A percentile compares a stretch with the other conserved stretches of the same genome.
Evolutionary conservation across 1,284 basidiomycete species (phyloP).

Genomic region (Fomitopsis palustris): DNA sequence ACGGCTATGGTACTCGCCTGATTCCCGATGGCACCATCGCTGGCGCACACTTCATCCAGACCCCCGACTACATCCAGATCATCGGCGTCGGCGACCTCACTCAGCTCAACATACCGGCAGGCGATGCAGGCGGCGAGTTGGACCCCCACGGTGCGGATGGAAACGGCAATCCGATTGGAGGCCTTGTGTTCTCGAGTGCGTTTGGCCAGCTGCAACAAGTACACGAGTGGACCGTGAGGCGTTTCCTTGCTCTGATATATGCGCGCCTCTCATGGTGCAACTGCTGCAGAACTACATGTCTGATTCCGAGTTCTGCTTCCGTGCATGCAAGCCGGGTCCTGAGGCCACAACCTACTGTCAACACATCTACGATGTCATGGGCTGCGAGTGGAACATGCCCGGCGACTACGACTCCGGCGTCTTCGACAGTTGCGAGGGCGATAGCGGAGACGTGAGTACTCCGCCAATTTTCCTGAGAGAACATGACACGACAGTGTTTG

Average conservation of each 20-base stretch:
- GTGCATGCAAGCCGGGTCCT: slow-evolving; percentile 63
- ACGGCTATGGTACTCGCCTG: slow-evolving; percentile 63
- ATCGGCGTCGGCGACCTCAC: slow-evolving; percentile 69
- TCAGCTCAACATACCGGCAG: slow-evolving; percentile 56
- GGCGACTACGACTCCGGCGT: slow-evolving; percentile 53
- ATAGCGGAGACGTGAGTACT: slow-evolving; percentile 41
- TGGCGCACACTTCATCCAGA: slow-evolving; percentile 68
- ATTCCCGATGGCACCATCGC: slow-evolving; percentile 75
- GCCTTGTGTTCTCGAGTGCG: slow-evolving; percentile 68
- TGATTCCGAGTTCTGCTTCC: slow-evolving; percentile 65
- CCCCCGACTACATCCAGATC: slow-evolving; percentile 69
- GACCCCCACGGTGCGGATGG: slow-evolving; percentile 61
- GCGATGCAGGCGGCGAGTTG: slow-evolving; percentile 60
- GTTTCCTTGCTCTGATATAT: neutral
- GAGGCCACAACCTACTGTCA: slow-evolving; percentile 60
- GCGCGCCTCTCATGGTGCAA: neutral
- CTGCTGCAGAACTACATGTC: slow-evolving; percentile 52
- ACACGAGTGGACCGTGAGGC: slow-evolving; percentile 64
- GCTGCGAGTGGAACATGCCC: slow-evolving; percentile 69
- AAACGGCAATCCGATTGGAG: slow-evolving; percentile 65
- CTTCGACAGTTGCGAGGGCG: slow-evolving; percentile 56
- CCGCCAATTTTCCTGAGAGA: neutral
- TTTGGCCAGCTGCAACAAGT: slow-evolving; percentile 59
- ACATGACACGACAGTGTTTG: neutral
- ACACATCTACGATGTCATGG: slow-evolving; percentile 65